Percentiles rank a stretch among this genome's conserved stretches.
These are phyloP conservation scores for Pseudohyphozyma bogoriensis DNA, from an alignment of 768 basidiomycete species.

Conservation along the genomic window DNA sequence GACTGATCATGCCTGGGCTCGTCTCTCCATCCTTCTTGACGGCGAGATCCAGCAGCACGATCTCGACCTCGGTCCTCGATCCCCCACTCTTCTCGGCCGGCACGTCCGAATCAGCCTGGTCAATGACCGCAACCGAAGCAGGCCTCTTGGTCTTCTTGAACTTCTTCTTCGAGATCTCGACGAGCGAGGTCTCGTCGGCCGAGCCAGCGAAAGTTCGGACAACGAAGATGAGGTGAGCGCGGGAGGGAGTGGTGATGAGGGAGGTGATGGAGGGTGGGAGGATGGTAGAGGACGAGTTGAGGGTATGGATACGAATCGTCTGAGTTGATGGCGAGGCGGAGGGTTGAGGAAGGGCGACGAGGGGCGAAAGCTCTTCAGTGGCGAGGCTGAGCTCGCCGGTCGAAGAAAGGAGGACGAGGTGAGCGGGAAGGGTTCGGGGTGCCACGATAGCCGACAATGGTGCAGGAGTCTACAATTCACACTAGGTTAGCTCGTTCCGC, in stretches of 20 bases:
- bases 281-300: slow-evolving; percentile 6
- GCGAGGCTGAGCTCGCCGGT: slow-evolving; percentile 26
- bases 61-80: slow-evolving; percentile 15
- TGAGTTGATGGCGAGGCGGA: background rate
- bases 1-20: slow-evolving; percentile 6
- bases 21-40: slow-evolving; percentile 3
- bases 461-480: background rate
- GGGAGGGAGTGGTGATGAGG: background rate
- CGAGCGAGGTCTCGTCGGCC: background rate
- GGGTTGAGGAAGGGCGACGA: slow-evolving; percentile 14
- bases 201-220: slow-evolving; percentile 2
- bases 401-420: slow-evolving; percentile 22
- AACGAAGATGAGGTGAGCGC: slow-evolving; percentile 15
- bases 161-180: slow-evolving; percentile 25
- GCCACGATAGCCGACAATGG: slow-evolving; percentile 8
- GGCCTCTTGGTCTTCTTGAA: slow-evolving; percentile 23
- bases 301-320: slow-evolving; percentile 9
- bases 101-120: background rate
- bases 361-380: slow-evolving; percentile 8
- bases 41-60: slow-evolving; percentile 16
- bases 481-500: background rate
- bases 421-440: slow-evolving; percentile 19
- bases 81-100: too few species aligned
- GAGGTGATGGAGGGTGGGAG: slow-evolving; percentile 11
- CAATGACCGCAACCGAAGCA: slow-evolving; percentile 16